phyloP scores from a whole-genome alignment of 1,284 basidiomycete species.

The Exobasidium cylindrosporum region DNA sequence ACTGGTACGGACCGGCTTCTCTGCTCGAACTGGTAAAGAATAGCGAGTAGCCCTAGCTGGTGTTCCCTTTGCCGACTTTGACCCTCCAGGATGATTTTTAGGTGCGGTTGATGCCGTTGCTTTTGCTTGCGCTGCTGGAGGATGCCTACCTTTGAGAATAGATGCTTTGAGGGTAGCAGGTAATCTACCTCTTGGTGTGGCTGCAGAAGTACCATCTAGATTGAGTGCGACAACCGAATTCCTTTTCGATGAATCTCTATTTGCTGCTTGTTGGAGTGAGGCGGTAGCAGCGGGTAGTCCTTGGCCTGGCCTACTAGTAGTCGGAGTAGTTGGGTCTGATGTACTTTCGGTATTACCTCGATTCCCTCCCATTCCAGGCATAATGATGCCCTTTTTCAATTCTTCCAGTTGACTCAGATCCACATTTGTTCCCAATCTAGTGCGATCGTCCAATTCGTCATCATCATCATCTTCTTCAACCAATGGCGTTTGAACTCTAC shows the following conservation, averaged over 20 bases:
- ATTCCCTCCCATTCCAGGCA: slow-evolving; percentile 29
- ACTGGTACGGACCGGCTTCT: slow-evolving; percentile 69
- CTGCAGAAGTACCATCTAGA: not conserved
- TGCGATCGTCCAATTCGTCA: slow-evolving; percentile 32
- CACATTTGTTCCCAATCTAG: slow-evolving; percentile 24
- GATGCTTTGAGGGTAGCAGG: slow-evolving; percentile 14
- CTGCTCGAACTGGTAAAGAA: slow-evolving; percentile 50
- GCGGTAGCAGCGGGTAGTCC: not conserved
- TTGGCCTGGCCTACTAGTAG: not conserved
- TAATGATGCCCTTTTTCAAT: slow-evolving; percentile 34
- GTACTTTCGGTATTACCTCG: slow-evolving; percentile 17
- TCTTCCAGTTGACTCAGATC: slow-evolving; percentile 28
- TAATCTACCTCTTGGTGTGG: not conserved
- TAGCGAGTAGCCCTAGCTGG: slow-evolving; percentile 49
- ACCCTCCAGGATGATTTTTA: not conserved
- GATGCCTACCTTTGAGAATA: slow-evolving; percentile 8
- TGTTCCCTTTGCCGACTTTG: slow-evolving; percentile 46
- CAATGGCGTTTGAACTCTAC: slow-evolving; percentile 13
- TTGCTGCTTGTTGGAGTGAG: not conserved
- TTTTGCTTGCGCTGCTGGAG: not conserved
- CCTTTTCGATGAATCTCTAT: not conserved
- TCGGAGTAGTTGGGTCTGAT: slow-evolving; percentile 14
- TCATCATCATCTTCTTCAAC: slow-evolving; percentile 36
- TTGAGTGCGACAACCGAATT: not conserved
- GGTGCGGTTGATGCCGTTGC: too few relatives aligned